A percentile compares a stretch with the other conserved stretches of the same genome.
phyloP scores from a whole-genome alignment of 164 flowering plant genomes.

The Umbellularia californica region DNA sequence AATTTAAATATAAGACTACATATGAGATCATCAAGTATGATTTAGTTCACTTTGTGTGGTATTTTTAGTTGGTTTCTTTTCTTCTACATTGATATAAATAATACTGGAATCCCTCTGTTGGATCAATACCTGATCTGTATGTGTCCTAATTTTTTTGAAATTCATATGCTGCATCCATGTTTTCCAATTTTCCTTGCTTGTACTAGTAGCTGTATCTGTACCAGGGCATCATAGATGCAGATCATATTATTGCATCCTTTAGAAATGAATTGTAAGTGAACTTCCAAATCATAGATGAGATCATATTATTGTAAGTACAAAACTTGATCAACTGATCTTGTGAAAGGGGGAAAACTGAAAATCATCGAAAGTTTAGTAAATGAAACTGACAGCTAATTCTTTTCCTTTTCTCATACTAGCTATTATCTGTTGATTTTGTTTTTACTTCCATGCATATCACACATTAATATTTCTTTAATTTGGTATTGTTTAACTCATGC shows the following conservation, averaged over 20 bases:
- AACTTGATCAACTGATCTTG: background rate
- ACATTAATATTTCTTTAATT: background rate
- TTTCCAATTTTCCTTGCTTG: too few relatives aligned
- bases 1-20: too few relatives aligned
- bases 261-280: too few relatives aligned
- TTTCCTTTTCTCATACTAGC: background rate
- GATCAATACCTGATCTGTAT: too few relatives aligned
- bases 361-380: background rate
- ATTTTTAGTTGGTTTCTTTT: too few relatives aligned
- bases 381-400: background rate
- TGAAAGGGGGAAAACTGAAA: background rate
- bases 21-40: too few relatives aligned
- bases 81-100: too few relatives aligned
- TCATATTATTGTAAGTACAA: background rate
- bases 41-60: too few relatives aligned
- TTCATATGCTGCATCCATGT: too few relatives aligned
- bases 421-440: background rate
- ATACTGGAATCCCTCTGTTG: too few relatives aligned
- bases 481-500: slow-evolving; percentile 14
- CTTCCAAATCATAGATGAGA: background rate
- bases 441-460: background rate
- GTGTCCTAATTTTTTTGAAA: too few relatives aligned
- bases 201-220: too few relatives aligned
- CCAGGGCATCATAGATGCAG: background rate
- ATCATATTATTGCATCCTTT: background rate